phyloP scores from a whole-genome alignment of 2,329 filamentous ascomycete species.

The Ophiostoma ips region DNA sequence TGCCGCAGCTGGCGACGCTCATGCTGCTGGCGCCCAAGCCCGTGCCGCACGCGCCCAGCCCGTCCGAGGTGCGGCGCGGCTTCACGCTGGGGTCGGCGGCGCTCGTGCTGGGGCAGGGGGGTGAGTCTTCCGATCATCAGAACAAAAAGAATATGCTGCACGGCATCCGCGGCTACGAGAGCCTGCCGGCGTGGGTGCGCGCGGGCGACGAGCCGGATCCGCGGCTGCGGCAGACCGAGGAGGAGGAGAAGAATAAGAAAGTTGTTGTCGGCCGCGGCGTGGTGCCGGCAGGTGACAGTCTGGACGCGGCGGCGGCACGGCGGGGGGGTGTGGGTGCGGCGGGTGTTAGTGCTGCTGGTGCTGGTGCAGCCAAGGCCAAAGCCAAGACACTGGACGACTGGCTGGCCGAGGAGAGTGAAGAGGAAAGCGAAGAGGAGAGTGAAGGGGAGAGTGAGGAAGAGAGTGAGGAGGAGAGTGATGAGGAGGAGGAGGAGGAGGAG shows the following conservation, averaged over 20 bases:
- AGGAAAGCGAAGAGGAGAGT: conserved; percentile 36
- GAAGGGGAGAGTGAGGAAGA: conserved; percentile 33
- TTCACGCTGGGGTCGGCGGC: conserved; percentile 75
- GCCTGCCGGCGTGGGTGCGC: conserved; percentile 73
- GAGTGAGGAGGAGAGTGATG: conserved; percentile 36
- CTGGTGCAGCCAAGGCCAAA: conserved; percentile 22
- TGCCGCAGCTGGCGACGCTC: conserved; percentile 77
- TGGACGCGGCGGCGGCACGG: conserved; percentile 45
- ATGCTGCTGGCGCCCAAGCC: conserved; percentile 91
- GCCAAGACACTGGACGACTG: conserved; percentile 86
- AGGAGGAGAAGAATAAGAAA: conserved; percentile 19
- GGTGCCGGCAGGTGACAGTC: conserved; percentile 45
- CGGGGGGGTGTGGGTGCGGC: conserved; percentile 8
- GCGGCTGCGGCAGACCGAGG: conserved; percentile 49
- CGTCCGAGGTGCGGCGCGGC: conserved; percentile 67
- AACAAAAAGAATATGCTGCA: background rate
- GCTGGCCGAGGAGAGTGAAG: conserved; percentile 54
- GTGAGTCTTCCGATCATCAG: conserved; percentile 27
- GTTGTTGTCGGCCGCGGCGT: conserved; percentile 8
- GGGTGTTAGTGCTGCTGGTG: no score
- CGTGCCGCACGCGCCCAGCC: conserved; percentile 77
- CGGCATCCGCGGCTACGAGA: conserved; percentile 64
- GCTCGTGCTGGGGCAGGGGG: conserved; percentile 66
- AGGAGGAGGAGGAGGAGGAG: conserved; percentile 32
- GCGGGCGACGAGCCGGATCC: conserved; percentile 68